phyloP scores from a whole-genome alignment of 139 green algal species.

The Mesotaenium endlicherianum region DNA sequence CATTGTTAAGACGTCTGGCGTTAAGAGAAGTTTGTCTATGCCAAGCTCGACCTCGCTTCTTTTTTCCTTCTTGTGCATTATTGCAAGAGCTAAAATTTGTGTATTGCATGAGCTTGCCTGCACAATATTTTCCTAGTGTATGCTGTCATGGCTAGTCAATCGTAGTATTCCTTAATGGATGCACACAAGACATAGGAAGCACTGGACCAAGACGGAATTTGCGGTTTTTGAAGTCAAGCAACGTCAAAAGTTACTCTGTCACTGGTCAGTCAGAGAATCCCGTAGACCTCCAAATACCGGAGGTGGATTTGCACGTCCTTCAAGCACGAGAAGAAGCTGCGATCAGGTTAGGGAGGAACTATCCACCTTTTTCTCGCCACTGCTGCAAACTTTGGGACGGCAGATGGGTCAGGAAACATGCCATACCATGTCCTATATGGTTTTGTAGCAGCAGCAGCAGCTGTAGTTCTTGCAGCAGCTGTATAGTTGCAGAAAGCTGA shows the following conservation, averaged over 20 bases:
- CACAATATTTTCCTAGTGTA: neutral
- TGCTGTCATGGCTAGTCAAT: neutral
- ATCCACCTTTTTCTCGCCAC: neutral
- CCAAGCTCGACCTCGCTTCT: neutral
- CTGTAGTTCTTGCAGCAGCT: neutral
- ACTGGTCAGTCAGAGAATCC: conserved; percentile 5
- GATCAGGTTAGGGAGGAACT: conserved; percentile 32
- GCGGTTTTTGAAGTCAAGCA: conserved; percentile 42
- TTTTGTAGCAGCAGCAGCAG: neutral
- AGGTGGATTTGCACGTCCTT: conserved; percentile 63
- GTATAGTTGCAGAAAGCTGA: neutral
- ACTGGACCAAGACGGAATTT: conserved; percentile 26
- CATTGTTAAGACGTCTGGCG: no score
- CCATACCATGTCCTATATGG: neutral
- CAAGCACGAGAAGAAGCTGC: conserved; percentile 68
- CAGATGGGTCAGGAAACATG: neutral
- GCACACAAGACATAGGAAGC: conserved; percentile 43
- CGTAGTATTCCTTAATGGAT: conserved; percentile 19
- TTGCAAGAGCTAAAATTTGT: neutral
- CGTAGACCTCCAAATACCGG: conserved; percentile 58
- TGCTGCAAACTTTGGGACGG: neutral
- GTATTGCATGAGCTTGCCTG: neutral
- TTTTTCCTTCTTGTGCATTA: conserved; percentile 7
- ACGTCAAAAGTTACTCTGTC: conserved; percentile 34
- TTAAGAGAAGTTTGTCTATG: no score